Percentiles rank a stretch among this genome's conserved stretches.
These are phyloP conservation scores for Arthrobotrys iridis DNA, from an alignment of 2,329 filamentous ascomycete species.

Conservation along the genomic window DNA sequence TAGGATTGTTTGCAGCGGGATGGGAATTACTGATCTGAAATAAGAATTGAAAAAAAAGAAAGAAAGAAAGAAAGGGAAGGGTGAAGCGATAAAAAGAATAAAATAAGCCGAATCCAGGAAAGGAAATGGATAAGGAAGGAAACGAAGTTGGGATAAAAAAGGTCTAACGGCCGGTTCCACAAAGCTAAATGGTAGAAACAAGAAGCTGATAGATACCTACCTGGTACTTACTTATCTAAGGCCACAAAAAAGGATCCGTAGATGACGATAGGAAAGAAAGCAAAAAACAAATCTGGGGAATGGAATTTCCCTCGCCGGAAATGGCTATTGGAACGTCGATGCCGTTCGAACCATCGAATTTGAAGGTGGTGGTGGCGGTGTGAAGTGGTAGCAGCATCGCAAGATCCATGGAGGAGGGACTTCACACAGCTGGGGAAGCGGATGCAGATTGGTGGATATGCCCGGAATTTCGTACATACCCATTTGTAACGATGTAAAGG, in stretches of 20 bases:
- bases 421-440: constrained; percentile 10
- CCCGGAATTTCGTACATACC: constrained; percentile 12
- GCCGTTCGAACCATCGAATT: background rate
- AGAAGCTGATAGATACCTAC: background rate
- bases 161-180: constrained; percentile 42
- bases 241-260: constrained; percentile 31
- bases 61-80: background rate
- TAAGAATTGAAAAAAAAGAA: background rate
- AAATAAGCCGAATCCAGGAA: too few relatives aligned
- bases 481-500: constrained; percentile 8
- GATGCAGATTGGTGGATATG: constrained; percentile 9
- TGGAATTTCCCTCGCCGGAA: constrained; percentile 52
- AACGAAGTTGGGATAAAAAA: constrained; percentile 50
- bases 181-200: constrained; percentile 17
- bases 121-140: too few relatives aligned
- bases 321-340: constrained; percentile 38
- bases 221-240: background rate
- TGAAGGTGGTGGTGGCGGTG: constrained; percentile 8
- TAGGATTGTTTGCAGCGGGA: constrained; percentile 37
- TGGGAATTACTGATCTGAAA: constrained; percentile 30
- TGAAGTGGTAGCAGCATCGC: background rate
- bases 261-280: too few relatives aligned
- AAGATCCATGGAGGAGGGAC: constrained; percentile 7
- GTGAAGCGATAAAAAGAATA: background rate
- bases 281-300: background rate